Evolutionary conservation across 2,329 filamentous ascomycete genomes (phyloP).

Genomic region (Clarireedia paspali): DNA sequence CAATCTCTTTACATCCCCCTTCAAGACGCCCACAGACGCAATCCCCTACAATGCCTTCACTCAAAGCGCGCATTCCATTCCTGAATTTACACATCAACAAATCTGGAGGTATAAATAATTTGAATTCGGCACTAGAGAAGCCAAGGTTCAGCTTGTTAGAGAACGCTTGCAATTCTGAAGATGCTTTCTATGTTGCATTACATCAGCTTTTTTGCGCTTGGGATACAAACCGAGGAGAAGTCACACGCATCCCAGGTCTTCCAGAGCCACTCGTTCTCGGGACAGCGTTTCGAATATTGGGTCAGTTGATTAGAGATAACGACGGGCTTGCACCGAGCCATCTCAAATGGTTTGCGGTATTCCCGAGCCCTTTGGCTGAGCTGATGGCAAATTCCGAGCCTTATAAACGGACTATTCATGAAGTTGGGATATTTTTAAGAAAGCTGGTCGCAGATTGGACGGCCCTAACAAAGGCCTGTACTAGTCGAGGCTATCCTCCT

Average conservation of each 20-base stretch:
- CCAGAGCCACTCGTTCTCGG: conserved; percentile 17
- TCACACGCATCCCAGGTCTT: conserved; percentile 31
- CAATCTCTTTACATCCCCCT: conserved; percentile 5
- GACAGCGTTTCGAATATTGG: conserved; percentile 31
- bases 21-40: conserved; percentile 15
- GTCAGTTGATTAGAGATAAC: conserved; percentile 40
- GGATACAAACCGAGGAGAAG: conserved; percentile 26
- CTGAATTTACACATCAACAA: conserved; percentile 23
- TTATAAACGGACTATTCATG: conserved; percentile 26
- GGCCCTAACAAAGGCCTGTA: conserved; percentile 31
- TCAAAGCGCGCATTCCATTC: conserved; percentile 17
- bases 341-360: conserved; percentile 38
- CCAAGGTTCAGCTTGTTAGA: conserved; percentile 46
- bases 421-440: conserved; percentile 39
- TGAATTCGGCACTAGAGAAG: conserved; percentile 33
- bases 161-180: conserved; percentile 46
- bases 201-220: conserved; percentile 59
- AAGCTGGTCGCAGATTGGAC: conserved; percentile 37
- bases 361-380: conserved; percentile 34
- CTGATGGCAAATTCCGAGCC: conserved; percentile 26
- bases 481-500: conserved; percentile 40
- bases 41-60: conserved; percentile 14
- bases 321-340: conserved; percentile 32
- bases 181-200: conserved; percentile 56
- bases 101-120: conserved; percentile 18